Conservation (phyloP, 116 monocot genomes). For the Zostera marina region DNA sequence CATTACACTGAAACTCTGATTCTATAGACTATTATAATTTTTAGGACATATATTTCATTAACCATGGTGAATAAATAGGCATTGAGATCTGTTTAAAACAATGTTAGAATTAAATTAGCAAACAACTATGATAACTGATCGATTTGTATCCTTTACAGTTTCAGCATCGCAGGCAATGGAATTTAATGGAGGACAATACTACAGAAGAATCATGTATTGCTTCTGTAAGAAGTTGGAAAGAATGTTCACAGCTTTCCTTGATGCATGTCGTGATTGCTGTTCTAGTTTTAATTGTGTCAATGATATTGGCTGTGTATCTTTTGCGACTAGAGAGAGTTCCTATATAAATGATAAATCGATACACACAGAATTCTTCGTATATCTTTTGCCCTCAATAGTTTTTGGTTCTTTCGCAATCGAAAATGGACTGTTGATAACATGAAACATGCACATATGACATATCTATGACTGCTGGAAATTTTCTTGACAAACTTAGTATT, state of each 20-base stretch:
- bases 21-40: too few relatives aligned
- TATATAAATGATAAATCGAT: neutral
- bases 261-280: neutral
- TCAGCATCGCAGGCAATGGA: neutral
- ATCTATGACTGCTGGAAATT: neutral
- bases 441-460: conserved; percentile 1
- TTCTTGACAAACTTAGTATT: neutral
- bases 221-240: neutral
- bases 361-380: neutral
- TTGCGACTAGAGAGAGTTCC: neutral
- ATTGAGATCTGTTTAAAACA: too few relatives aligned
- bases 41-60: too few relatives aligned
- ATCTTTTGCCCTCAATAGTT: neutral
- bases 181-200: neutral
- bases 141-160: neutral
- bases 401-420: neutral
- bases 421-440: neutral
- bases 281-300: conserved; percentile 1
- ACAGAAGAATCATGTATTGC: neutral
- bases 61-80: too few relatives aligned
- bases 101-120: neutral
- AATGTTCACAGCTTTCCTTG: neutral
- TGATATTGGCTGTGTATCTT: neutral
- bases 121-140: neutral
- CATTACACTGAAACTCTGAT: too few relatives aligned